phyloP scores from a whole-genome alignment of 1,284 basidiomycete species.

The Boletus sp. region DNA sequence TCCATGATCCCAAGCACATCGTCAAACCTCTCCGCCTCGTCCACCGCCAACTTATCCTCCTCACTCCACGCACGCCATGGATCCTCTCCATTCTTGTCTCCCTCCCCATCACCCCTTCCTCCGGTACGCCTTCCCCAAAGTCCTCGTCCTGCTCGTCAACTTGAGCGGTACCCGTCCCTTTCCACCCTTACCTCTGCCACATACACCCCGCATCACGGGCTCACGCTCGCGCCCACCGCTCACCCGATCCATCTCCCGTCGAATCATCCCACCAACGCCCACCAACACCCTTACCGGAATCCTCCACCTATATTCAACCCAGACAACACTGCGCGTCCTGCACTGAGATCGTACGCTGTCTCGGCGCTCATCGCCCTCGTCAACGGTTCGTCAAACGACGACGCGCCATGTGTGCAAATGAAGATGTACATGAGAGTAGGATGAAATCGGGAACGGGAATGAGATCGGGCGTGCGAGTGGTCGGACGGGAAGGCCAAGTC shows the following conservation, averaged over 20 bases:
- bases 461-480: constrained; percentile 29
- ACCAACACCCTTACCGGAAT: constrained; percentile 61
- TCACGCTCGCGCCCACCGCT: constrained; percentile 18
- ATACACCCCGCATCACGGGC: not conserved
- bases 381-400: constrained; percentile 76
- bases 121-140: constrained; percentile 32
- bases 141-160: constrained; percentile 72
- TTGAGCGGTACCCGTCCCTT: constrained; percentile 50
- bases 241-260: constrained; percentile 54
- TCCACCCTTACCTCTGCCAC: constrained; percentile 21
- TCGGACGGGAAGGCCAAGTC: constrained; percentile 41
- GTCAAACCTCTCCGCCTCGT: too few species aligned
- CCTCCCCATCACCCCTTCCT: not conserved
- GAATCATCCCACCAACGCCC: constrained; percentile 59
- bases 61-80: too few species aligned
- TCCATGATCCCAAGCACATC: too few species aligned
- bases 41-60: too few species aligned
- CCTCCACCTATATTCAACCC: constrained; percentile 29
- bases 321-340: constrained; percentile 12
- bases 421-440: not conserved
- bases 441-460: constrained; percentile 2
- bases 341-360: constrained; percentile 54
- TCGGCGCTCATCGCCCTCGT: constrained; percentile 68
- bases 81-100: too few species aligned
- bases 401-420: constrained; percentile 27